Conservation (phyloP, 495 filamentous ascomycete genomes). For the Penicillium mononematosum region DNA sequence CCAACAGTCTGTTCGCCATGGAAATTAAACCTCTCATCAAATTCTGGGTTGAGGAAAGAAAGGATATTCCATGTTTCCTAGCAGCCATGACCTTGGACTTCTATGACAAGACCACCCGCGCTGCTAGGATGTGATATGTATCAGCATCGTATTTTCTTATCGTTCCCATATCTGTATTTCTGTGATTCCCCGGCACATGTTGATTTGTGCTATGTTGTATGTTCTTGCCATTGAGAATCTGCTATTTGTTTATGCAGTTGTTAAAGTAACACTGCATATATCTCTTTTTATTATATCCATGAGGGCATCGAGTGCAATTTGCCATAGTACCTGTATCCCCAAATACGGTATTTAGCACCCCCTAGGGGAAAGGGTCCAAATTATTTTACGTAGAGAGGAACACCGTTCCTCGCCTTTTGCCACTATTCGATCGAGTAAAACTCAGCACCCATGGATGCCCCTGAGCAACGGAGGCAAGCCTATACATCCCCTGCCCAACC, state of each 20-base stretch:
- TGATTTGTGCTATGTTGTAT: conserved; percentile 27
- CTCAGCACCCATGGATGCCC: neutral
- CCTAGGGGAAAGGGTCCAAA: no score
- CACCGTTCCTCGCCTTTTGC: neutral
- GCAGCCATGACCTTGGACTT: conserved; percentile 88
- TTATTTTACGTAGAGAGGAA: no score
- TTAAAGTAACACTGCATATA: neutral
- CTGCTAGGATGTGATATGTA: conserved; percentile 40
- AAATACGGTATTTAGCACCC: no score
- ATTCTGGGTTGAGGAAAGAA: conserved; percentile 91
- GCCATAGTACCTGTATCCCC: no score
- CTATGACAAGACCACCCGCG: conserved; percentile 75
- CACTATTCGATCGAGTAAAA: neutral
- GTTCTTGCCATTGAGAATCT: neutral
- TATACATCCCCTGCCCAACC: neutral
- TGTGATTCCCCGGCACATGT: conserved; percentile 33
- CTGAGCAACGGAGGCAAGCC: neutral
- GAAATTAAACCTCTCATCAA: conserved; percentile 79
- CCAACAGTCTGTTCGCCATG: conserved; percentile 77
- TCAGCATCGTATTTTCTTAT: neutral
- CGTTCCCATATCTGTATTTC: conserved; percentile 9
- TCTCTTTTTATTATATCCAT: no score
- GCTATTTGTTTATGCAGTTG: neutral
- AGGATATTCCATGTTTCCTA: conserved; percentile 88
- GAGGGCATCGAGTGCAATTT: no score